Evolutionary conservation across 1,284 basidiomycete species (phyloP), one percentile per base, ranked within the genome.

Genomic region (Cryptococcus sp.): DNA sequence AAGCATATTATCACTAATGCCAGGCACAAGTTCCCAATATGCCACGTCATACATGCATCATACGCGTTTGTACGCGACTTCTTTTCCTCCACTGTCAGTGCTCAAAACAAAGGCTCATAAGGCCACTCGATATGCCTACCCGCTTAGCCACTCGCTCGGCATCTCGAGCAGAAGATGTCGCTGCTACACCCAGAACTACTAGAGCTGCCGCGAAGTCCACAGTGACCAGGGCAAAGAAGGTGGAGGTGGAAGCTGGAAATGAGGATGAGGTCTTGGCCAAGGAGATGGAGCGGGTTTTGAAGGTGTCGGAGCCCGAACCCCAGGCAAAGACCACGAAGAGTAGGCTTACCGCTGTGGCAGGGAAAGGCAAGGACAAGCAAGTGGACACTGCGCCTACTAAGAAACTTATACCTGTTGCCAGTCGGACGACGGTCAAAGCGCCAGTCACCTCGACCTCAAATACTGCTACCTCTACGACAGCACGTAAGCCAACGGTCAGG

Each of bases 221-320:
- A 5, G 34, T 19, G 3, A 22, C 23, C 23, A 40, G 19, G 9
- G 40, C 39, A 18, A 44, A 24, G 14, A 39, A 16, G 36, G 24
- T 34, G 25, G 28, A 50, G 13, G 28, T 36, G 7, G 25, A 48
- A 18, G 45, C 28, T 19, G 41, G 32, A 14, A 46, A 37, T 14
- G 60, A 57, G 43, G 67, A 65, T 18, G 57, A 57, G 4, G 16
- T 39, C 18, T 55, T 72, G 16, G 64, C 56, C 7, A 52, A 51
- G 28, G 60, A 62, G 25, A 50, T 72, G 36, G 53, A 61, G 14
- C 59, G 64, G 25, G 61, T 68, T n/a, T 55, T 69, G 41, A 56
- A 59, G 48, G 52, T 61, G 36, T 63, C 53, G 16, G 41, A 43
- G 41, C 41, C 41, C 4, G 41, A 21, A 23, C 41, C 41, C 4